Percentiles rank a stretch among this genome's conserved stretches.
These are phyloP conservation scores for Sporothrix curviconia DNA, from an alignment of 2,329 filamentous ascomycete genomes.

Conservation along the genomic window DNA sequence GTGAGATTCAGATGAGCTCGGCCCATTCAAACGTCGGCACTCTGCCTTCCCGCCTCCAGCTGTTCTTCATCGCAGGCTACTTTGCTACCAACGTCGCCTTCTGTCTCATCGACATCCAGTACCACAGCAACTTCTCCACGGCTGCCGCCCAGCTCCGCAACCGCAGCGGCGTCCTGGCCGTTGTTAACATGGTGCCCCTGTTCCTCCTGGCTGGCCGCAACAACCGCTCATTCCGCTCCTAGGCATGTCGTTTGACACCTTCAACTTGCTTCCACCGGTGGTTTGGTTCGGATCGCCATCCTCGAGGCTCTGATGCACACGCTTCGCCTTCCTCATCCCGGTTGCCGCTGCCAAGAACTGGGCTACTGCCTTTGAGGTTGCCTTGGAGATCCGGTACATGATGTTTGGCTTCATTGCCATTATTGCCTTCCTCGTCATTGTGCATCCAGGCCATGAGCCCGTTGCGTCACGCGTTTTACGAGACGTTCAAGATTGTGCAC, in stretches of 20 bases:
- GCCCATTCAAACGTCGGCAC: slow-evolving; percentile 61
- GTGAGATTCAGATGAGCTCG: slow-evolving; percentile 56
- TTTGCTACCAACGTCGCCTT: slow-evolving; percentile 70
- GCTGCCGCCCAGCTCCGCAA: slow-evolving; percentile 52
- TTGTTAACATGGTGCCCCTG: slow-evolving; percentile 71
- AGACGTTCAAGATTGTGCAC: slow-evolving; percentile 68
- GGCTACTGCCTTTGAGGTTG: slow-evolving; percentile 33
- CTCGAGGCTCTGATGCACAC: slow-evolving; percentile 63
- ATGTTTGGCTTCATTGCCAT: slow-evolving; percentile 58
- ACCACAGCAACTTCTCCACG: slow-evolving; percentile 37
- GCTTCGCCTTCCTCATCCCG: slow-evolving; percentile 49
- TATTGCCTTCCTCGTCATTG: slow-evolving; percentile 54
- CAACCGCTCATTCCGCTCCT: slow-evolving; percentile 67
- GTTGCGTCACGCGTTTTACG: slow-evolving; percentile 71
- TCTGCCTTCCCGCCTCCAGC: slow-evolving; percentile 71
- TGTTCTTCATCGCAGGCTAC: slow-evolving; percentile 61
- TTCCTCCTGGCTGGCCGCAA: slow-evolving; percentile 70
- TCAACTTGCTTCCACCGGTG: slow-evolving; percentile 76
- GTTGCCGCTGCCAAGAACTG: slow-evolving; percentile 41
- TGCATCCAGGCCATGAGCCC: slow-evolving; percentile 64
- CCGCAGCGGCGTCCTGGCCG: slow-evolving; percentile 61
- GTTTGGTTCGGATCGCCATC: slow-evolving; percentile 69
- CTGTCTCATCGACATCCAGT: slow-evolving; percentile 62
- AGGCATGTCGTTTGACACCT: slow-evolving; percentile 73
- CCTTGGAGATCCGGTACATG: slow-evolving; percentile 40